Evolutionary conservation across 495 filamentous ascomycete genomes (phyloP), one percentile per base, ranked within the genome.

Genomic region (Hyaloscypha finlandica): DNA sequence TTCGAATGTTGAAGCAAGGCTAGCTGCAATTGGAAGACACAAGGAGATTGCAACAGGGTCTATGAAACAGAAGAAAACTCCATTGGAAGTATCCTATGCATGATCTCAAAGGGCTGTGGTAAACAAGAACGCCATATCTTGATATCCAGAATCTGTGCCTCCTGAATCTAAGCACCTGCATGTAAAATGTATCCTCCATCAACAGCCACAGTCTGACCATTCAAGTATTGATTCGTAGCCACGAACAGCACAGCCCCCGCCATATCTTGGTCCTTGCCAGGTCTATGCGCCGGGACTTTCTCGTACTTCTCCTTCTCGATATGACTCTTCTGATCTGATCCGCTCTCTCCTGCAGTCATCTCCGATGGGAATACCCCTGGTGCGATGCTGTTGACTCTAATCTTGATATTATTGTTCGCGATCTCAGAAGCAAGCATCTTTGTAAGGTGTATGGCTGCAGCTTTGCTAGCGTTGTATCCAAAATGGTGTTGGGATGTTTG

Each of bases 221-320:
- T 85, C 63, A 84, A 72, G 66, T 85, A 86, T 35, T 79, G 65
- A 1, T 83, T 84, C 29, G 79, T 82, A 31, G 81, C 81, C 35
- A 84, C 71, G 56, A 83, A 85, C 29, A 86, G 68, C 11, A 86
- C 78, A 14, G 78, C 78, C 6, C 81, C 81, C 3, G 82, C 83
- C 78, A 86, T 86, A 65, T 86, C 85, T 33, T 76, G 72, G 63
- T 86, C 85, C 12, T 77, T 76, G 1, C 82, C 85, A 12, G 79
- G 68, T 20, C 83, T 68, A 14, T 73, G 74, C 39, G 80, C 79
- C 20, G 70, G 63, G 4, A 81, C 79, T 61, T 82, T 81, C 6
- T 70, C 73, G 55, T 75, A 69, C 59, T 73, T 60, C 66, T 74
- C 77, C 59, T 64, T 48, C 42, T 48, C 63, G 29, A 83, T 68